Evolutionary conservation across 208 protist species (phyloP), one percentile per base, ranked within the genome.

Genomic region (Leishmania braziliensis): DNA sequence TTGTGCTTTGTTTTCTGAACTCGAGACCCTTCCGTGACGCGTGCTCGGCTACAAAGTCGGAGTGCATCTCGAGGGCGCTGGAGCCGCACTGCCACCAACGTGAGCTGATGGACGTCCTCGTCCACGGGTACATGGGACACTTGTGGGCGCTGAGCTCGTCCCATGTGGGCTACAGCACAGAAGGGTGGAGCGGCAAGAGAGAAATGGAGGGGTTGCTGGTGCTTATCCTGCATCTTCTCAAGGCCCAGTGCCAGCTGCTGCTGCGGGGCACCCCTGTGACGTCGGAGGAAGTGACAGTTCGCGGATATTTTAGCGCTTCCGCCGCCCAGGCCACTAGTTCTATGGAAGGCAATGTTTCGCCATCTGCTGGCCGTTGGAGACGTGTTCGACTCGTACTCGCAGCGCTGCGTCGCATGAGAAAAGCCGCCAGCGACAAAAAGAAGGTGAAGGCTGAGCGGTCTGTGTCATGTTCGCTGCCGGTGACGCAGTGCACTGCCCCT

Each of bases 1-100:
- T 94, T 78, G 87, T 90, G 12, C 54, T 92, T 29, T 93, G 88
- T 80, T 89, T 91, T 60, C 69, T 87, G 18, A 60, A 85, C 58
- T 87, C 81, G 26, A 81, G 78, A 29, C 23, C 43, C 4, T 96
- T 93, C 77, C 84, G 91, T 43, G 62, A 83, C 23, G 81, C 66
- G 10, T 86, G 78, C 75, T 79, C 66, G 36, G 75, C 58, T 1
- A 78, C 82, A 6, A 68, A 68, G 53, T 74, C 72, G 8, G 66
- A 84, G 29, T 78, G 86, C 65, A 82, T 96, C 33, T 80, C 72
- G 36, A 77, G 74, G 26, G 80, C 85, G 14, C 74, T 96, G 66
- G 76, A 84, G 53, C 71, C 77, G 60, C 86, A 92, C 70, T 85
- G 89, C 23, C 88, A 93, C 80, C 88, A 96, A 75, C 75, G 80